These are phyloP conservation scores for Chlamydomonas reinhardtii DNA, from an alignment of 163 green algal genomes.

Conservation along the genomic window DNA sequence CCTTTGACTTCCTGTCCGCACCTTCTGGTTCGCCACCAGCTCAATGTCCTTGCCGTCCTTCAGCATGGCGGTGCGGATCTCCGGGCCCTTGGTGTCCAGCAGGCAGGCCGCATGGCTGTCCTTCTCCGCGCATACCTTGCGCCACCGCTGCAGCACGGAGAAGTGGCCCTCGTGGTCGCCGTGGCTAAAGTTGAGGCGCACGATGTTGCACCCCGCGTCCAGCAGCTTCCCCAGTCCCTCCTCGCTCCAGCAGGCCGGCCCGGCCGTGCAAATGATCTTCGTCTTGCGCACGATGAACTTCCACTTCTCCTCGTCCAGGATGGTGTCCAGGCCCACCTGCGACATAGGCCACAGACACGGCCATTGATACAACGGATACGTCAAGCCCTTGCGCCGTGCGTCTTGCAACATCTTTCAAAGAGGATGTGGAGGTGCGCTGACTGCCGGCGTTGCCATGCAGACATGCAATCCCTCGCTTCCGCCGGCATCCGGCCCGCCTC, in stretches of 20 bases:
- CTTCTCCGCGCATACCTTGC: constrained; percentile 66
- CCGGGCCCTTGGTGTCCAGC: constrained; percentile 84
- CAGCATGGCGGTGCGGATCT: constrained; percentile 82
- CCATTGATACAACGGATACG: too few species aligned
- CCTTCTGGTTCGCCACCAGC: constrained; percentile 54
- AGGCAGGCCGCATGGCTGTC: constrained; percentile 53
- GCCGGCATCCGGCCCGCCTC: too few species aligned
- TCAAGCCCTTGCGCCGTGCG: too few species aligned
- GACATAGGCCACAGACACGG: neutral
- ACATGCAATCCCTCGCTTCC: too few species aligned
- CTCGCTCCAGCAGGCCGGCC: constrained; percentile 74
- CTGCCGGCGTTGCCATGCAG: too few species aligned
- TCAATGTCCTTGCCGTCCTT: constrained; percentile 66
- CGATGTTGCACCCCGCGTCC: constrained; percentile 77
- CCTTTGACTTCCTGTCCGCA: neutral
- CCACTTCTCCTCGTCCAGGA: constrained; percentile 69
- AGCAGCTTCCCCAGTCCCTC: constrained; percentile 67
- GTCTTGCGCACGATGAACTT: constrained; percentile 73
- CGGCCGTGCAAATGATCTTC: constrained; percentile 84
- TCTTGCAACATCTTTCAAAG: too few species aligned
- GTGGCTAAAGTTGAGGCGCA: constrained; percentile 81
- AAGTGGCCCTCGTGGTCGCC: constrained; percentile 76
- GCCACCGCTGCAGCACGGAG: constrained; percentile 69
- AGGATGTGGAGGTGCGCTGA: neutral
- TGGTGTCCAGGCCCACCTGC: constrained; percentile 66